Evolutionary conservation across 345 rosid species (phyloP).

Genomic region (Anacardium occidentale): DNA sequence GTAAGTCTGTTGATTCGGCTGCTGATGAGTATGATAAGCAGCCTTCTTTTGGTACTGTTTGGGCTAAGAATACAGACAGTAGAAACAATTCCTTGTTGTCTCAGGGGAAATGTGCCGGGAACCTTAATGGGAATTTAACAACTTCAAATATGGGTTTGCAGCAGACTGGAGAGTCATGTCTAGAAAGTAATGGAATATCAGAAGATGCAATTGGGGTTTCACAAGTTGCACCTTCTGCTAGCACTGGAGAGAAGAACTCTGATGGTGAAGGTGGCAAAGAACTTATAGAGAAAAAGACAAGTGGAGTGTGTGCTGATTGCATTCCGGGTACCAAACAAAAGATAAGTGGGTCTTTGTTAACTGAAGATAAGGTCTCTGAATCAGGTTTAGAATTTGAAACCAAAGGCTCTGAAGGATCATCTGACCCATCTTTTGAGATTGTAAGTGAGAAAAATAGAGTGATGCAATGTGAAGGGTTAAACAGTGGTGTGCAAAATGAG

Average conservation of each 20-base stretch:
- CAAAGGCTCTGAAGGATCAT: conserved; percentile 29
- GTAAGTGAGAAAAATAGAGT: conserved; percentile 28
- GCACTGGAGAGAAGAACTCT: conserved; percentile 23
- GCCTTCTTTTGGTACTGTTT: conserved; percentile 19
- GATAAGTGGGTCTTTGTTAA: conserved; percentile 16
- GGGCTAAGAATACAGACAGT: conserved; percentile 27
- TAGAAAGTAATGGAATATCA: conserved; percentile 39
- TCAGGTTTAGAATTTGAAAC: conserved; percentile 24
- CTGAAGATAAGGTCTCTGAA: conserved; percentile 34
- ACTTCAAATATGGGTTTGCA: conserved; percentile 36
- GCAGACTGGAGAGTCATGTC: conserved; percentile 37
- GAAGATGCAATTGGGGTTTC: conserved; percentile 27
- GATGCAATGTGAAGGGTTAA: conserved; percentile 1
- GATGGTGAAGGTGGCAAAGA: conserved; percentile 30
- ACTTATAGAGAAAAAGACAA: conserved; percentile 27
- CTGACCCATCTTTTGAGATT: conserved; percentile 11
- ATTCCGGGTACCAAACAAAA: conserved; percentile 31
- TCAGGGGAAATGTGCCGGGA: conserved; percentile 29
- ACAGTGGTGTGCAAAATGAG: conserved; percentile 19
- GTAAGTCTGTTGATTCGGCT: conserved; percentile 27
- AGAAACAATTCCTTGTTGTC: conserved; percentile 15
- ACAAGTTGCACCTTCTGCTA: conserved; percentile 18
- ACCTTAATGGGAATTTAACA: conserved; percentile 25
- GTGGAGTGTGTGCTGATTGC: conserved; percentile 27
- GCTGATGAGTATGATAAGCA: conserved; percentile 34